A percentile compares a stretch with the other conserved stretches of the same genome.
Conservation (phyloP, 148 eudicot species). For the Heliosperma pusillum region DNA sequence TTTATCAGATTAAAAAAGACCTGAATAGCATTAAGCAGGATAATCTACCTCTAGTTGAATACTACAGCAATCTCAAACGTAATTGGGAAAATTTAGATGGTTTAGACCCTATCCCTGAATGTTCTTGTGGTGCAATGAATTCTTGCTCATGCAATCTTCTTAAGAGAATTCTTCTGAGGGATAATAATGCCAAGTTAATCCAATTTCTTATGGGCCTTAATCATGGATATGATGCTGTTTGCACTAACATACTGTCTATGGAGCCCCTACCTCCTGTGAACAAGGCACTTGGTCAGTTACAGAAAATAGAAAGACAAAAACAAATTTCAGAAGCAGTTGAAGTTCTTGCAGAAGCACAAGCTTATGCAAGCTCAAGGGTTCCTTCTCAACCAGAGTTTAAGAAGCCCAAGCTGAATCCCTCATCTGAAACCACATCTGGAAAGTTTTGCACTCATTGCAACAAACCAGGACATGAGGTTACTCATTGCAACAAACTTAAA, state of each 20-base stretch:
- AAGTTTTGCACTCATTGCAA: background rate
- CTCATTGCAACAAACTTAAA: too few species aligned
- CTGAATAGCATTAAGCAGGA: too few species aligned
- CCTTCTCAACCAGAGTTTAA: too few species aligned
- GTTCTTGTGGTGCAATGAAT: slow-evolving; percentile 5
- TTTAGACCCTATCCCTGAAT: background rate
- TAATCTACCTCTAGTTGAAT: too few species aligned
- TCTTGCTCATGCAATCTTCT: too few species aligned
- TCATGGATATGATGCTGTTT: background rate
- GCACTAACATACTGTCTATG: background rate
- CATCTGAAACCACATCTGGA: too few species aligned
- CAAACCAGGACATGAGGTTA: too few species aligned
- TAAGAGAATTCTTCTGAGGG: background rate
- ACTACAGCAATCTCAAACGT: background rate
- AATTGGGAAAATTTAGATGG: too few species aligned
- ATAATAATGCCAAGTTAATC: background rate
- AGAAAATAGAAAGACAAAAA: background rate
- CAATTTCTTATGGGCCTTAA: background rate
- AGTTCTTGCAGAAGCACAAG: too few species aligned
- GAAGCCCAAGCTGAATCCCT: too few species aligned
- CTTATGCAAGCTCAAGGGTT: too few species aligned
- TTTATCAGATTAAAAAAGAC: too few species aligned
- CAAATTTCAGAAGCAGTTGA: background rate
- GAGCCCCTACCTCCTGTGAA: background rate
- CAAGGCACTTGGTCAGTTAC: background rate